phyloP scores from a whole-genome alignment of 345 rosid genomes.

The Combretum micranthum region DNA sequence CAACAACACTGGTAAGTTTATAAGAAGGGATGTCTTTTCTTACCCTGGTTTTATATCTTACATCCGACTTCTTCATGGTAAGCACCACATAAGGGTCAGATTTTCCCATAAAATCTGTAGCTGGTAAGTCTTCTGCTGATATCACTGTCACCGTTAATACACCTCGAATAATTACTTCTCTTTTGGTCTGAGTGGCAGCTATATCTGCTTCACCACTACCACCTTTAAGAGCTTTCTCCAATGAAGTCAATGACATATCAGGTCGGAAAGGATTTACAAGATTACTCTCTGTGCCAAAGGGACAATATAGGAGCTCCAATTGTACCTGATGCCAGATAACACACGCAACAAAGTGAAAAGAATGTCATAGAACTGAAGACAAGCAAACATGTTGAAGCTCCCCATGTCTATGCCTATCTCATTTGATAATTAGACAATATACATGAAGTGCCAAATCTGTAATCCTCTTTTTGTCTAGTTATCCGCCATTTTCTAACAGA shows the following conservation, averaged over 20 bases:
- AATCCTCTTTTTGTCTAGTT: too few relatives aligned
- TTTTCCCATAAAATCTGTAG: slow-evolving; percentile 66
- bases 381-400: too few relatives aligned
- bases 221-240: slow-evolving; percentile 60
- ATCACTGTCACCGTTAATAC: slow-evolving; percentile 68
- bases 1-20: too few relatives aligned
- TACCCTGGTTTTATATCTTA: slow-evolving; percentile 70
- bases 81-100: slow-evolving; percentile 80
- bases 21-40: too few relatives aligned
- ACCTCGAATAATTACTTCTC: slow-evolving; percentile 70
- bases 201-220: slow-evolving; percentile 26
- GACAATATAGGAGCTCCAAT: slow-evolving; percentile 68
- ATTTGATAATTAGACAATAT: too few relatives aligned
- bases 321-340: slow-evolving; percentile 51
- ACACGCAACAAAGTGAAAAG: background rate
- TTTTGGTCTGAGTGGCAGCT: slow-evolving; percentile 29
- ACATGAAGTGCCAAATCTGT: too few relatives aligned
- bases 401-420: too few relatives aligned
- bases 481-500: too few relatives aligned
- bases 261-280: slow-evolving; percentile 44
- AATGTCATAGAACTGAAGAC: background rate
- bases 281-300: slow-evolving; percentile 52
- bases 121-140: slow-evolving; percentile 69
- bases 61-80: slow-evolving; percentile 62
- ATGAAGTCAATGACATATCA: slow-evolving; percentile 52